These are phyloP conservation scores for Sporisorium graminicola DNA, from an alignment of 1,284 basidiomycete genomes.

Conservation along the genomic window DNA sequence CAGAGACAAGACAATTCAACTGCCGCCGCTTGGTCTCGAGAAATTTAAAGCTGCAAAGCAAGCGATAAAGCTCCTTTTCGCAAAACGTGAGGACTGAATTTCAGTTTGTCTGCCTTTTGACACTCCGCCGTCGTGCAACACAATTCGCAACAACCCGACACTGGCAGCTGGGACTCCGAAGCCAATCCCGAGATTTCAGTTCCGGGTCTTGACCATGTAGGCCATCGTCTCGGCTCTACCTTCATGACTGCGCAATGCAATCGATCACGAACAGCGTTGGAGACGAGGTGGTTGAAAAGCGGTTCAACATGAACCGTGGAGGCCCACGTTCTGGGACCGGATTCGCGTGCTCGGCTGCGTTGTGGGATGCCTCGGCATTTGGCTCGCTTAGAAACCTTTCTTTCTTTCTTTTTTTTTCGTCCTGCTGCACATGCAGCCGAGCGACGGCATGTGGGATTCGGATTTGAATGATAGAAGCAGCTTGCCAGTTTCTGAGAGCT, in stretches of 20 bases:
- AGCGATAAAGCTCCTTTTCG: too few species aligned
- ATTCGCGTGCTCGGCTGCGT: slow-evolving; percentile 19
- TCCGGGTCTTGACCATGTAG: not conserved
- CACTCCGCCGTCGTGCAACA: not conserved
- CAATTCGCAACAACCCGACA: not conserved
- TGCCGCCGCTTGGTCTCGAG: not conserved
- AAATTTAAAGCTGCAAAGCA: too few species aligned
- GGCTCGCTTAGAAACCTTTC: slow-evolving; percentile 5
- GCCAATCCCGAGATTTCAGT: not conserved
- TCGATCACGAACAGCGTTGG: too few species aligned
- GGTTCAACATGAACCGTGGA: too few species aligned
- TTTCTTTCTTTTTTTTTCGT: not conserved
- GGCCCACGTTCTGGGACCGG: not conserved
- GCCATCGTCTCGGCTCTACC: too few species aligned
- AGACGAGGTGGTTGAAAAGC: too few species aligned
- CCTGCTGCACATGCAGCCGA: too few species aligned
- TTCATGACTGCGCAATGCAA: too few species aligned
- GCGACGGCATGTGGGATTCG: too few species aligned
- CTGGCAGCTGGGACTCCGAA: not conserved
- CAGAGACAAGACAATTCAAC: not conserved
- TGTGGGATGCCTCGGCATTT: slow-evolving; percentile 6
- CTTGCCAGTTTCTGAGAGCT: slow-evolving; percentile 1
- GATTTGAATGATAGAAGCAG: too few species aligned
- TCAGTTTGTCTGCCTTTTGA: not conserved
- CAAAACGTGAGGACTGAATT: too few species aligned